Evolutionary conservation across 768 basidiomycete genomes (phyloP), one percentile per base, ranked within the genome.

Genomic region (Gloeostereum incarnatum): DNA sequence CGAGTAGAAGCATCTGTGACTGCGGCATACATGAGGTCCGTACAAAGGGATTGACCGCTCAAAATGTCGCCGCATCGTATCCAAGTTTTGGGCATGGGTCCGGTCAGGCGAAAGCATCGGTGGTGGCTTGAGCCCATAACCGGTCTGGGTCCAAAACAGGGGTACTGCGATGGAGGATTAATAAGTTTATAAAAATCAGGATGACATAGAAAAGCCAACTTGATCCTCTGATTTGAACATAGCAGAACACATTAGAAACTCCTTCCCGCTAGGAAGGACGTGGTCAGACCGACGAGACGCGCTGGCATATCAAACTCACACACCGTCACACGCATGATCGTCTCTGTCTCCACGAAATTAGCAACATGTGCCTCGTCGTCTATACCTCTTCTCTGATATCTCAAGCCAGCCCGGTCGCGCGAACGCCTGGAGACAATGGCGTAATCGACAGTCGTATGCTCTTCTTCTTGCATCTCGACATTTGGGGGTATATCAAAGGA

Each of bases 281-380:
- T 18, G 6, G 25, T 31, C 20, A 13, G 39, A 24, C 25, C 24
- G 2, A 20, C 25, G 24, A 9, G 17, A 38, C n/a, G 13, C 11
- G 13, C 22, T 26, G 43, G 18, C 25, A n/a, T 21, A 34, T 9
- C n/a, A n/a, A 36, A 26, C 22, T n/a, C 9, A 49, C 70, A 26
- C 42, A 89, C 91, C 68, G 84, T 74, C 8, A 93, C 74, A 30
- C 79, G 69, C 66, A 88, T 76, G 37, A 94, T 79, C 2, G 87
- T 83, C 61, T 97, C 93, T 0, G 90, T 91, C 59, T 97, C 90
- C 2, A 97, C 91, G 52, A 97, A 92, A 59, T 98, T 98, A 1
- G 91, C 93, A 3, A 92, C 93, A 53, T 88, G 73, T 4, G 91
- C 89, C 42, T 87, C 81, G 45, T 93, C 89, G 50, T 98, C 93